Percentiles rank a stretch among this genome's conserved stretches.
Conservation (phyloP, 148 eudicot species). For the Fagopyrum esculentum region DNA sequence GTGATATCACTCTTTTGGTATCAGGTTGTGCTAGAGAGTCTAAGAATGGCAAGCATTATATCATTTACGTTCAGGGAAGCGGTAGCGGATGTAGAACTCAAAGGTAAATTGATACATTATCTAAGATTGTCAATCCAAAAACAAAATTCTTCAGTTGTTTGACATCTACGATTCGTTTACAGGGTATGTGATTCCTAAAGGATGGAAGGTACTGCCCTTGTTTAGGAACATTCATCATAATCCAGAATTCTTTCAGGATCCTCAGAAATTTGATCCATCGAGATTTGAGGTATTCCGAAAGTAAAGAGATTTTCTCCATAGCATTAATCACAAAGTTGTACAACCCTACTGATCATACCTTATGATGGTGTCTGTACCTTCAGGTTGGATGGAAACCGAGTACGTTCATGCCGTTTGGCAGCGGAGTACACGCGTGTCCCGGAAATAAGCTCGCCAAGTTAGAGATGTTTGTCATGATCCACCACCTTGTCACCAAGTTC, state of each 20-base stretch:
- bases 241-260: conserved; percentile 45
- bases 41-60: conserved; percentile 56
- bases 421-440: conserved; percentile 45
- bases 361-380: neutral
- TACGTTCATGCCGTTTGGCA: conserved; percentile 50
- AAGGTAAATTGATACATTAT: conserved; percentile 23
- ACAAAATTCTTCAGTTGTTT: neutral
- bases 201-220: conserved; percentile 68
- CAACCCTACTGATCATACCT: neutral
- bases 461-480: conserved; percentile 40
- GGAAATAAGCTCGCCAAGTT: conserved; percentile 53
- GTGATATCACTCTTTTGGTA: neutral
- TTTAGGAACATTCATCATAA: conserved; percentile 64
- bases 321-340: neutral
- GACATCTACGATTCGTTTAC: conserved; percentile 7
- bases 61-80: conserved; percentile 58
- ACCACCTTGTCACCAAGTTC: conserved; percentile 45
- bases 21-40: conserved; percentile 45
- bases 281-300: conserved; percentile 46
- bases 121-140: neutral
- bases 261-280: conserved; percentile 46
- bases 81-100: conserved; percentile 47
- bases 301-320: neutral
- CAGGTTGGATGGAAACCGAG: conserved; percentile 39
- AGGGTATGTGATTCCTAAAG: conserved; percentile 63